phyloP scores from a whole-genome alignment of 345 rosid genomes.

The Erysimum cheiranthoides region DNA sequence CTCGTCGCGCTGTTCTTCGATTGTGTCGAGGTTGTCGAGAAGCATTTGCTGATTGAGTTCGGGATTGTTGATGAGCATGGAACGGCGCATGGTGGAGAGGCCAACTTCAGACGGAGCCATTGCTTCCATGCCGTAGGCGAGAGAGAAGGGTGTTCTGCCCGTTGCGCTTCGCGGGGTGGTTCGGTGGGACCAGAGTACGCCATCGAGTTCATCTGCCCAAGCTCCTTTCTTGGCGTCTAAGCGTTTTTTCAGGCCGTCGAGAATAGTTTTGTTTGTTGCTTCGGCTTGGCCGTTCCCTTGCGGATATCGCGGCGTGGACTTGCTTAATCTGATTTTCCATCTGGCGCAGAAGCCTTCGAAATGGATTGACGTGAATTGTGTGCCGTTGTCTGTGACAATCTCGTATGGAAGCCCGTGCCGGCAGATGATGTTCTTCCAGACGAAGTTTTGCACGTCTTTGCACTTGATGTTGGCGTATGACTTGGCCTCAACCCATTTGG shows the following conservation, averaged over 20 bases:
- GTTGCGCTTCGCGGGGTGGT: accelerated
- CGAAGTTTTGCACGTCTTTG: neutral
- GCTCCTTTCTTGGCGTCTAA: neutral
- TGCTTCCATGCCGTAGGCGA: neutral
- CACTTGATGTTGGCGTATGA: neutral
- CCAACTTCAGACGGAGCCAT: neutral
- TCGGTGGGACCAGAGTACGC: neutral
- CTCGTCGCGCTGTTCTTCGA: too few relatives aligned
- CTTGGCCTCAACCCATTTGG: neutral
- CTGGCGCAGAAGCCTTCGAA: neutral
- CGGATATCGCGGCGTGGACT: neutral
- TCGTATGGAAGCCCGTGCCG: neutral
- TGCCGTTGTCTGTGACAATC: neutral
- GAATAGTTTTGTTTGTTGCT: neutral
- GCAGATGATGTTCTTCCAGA: neutral
- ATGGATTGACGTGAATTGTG: neutral
- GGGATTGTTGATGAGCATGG: too few relatives aligned
- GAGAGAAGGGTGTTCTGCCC: neutral
- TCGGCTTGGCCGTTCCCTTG: neutral
- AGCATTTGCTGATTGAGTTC: too few relatives aligned
- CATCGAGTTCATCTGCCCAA: neutral
- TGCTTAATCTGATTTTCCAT: neutral
- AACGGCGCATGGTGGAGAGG: too few relatives aligned
- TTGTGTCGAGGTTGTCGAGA: too few relatives aligned
- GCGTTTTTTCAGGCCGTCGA: neutral